These are phyloP conservation scores for Teunomyces atbi DNA, from an alignment of 805 yeast genomes.

Conservation along the genomic window DNA sequence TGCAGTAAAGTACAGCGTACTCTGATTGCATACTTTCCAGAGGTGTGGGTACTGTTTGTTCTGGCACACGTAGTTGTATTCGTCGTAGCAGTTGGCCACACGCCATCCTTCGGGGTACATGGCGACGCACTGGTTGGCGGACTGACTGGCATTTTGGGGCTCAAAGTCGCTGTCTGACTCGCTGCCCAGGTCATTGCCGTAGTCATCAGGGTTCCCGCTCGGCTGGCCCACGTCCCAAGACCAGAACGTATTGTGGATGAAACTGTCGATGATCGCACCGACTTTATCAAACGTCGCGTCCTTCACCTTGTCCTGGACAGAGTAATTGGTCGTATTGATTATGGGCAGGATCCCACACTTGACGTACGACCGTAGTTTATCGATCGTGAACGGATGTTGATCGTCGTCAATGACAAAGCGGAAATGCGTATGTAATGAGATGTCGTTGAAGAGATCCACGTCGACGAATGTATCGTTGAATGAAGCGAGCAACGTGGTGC, in stretches of 20 bases:
- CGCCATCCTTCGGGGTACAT: conserved; percentile 52
- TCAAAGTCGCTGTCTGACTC: not conserved
- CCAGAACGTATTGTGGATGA: conserved; percentile 52
- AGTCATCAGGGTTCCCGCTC: not conserved
- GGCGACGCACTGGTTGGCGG: conserved; percentile 43
- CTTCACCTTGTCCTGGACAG: not conserved
- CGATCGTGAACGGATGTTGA: conserved; percentile 34
- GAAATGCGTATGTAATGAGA: conserved; percentile 22
- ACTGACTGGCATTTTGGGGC: conserved; percentile 9
- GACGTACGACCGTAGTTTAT: conserved; percentile 37
- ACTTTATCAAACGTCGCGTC: conserved; percentile 16
- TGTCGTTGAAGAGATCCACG: conserved; percentile 9
- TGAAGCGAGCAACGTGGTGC: not conserved
- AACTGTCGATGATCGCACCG: conserved; percentile 22
- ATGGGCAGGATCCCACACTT: conserved; percentile 68
- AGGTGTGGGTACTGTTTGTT: conserved; percentile 32
- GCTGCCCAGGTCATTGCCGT: not conserved
- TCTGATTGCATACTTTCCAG: conserved; percentile 37
- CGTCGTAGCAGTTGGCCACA: conserved; percentile 63
- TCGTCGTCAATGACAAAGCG: conserved; percentile 34
- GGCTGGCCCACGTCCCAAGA: conserved; percentile 72
- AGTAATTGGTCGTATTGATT: conserved; percentile 37
- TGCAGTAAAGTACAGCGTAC: conserved; percentile 45
- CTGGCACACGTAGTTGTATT: conserved; percentile 57
- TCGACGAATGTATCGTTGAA: not conserved